phyloP scores from a whole-genome alignment of 345 rosid genomes.

The Eutrema japonicum region DNA sequence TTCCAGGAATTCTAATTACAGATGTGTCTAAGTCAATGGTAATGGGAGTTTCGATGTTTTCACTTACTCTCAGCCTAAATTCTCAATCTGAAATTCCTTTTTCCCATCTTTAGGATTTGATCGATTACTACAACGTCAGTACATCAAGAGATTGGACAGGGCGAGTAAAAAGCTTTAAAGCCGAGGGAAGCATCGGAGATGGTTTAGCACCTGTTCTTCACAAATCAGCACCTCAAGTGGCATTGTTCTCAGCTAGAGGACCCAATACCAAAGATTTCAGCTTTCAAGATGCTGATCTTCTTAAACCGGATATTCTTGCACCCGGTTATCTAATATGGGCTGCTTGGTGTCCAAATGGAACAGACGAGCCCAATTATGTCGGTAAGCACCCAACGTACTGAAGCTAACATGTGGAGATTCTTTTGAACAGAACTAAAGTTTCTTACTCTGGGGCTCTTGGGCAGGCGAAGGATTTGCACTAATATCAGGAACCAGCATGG shows the following conservation, averaged over 20 bases:
- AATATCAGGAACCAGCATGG: conserved; percentile 99
- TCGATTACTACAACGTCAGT: conserved; percentile 84
- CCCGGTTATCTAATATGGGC: conserved; percentile 99
- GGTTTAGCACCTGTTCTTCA: conserved; percentile 88
- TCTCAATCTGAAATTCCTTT: conserved; percentile 12
- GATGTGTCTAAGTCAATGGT: conserved; percentile 88
- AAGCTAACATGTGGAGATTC: conserved; percentile 21
- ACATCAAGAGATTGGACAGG: conserved; percentile 98
- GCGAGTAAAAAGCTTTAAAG: conserved; percentile 87
- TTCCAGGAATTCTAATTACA: conserved; percentile 89
- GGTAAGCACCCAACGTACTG: conserved; percentile 55
- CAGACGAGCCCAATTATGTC: conserved; percentile 83
- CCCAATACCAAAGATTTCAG: conserved; percentile 94
- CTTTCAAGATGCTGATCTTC: conserved; percentile 98
- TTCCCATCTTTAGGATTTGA: conserved; percentile 67
- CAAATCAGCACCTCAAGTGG: conserved; percentile 99
- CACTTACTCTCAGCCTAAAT: conserved; percentile 11
- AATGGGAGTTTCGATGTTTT: conserved; percentile 35
- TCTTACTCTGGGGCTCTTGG: conserved; percentile 36
- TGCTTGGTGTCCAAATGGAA: conserved; percentile 99
- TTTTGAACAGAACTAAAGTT: conserved; percentile 3
- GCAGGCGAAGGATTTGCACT: conserved; percentile 97
- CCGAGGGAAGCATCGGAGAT: conserved; percentile 86
- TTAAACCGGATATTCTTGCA: conserved; percentile 96
- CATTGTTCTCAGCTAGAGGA: conserved; percentile 97